Evolutionary conservation across 2,329 filamentous ascomycete species (phyloP).

Genomic region (Fusarium domesticum): DNA sequence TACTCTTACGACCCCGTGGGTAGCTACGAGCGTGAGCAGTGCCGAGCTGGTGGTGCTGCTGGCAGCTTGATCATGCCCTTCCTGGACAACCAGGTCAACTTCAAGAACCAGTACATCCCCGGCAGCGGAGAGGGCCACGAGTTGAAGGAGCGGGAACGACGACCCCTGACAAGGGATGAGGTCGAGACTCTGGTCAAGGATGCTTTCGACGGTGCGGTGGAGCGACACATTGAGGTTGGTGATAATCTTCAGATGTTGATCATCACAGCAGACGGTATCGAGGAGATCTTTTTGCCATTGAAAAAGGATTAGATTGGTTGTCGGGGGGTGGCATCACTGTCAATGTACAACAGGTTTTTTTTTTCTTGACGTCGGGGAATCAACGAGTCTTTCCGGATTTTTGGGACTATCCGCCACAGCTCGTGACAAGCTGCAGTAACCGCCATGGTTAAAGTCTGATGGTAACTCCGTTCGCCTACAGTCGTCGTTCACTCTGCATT

Average conservation of each 20-base stretch:
- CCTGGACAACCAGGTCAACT: slow-evolving; percentile 98
- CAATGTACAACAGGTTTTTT: slow-evolving; percentile 33
- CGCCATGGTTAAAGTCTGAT: background rate
- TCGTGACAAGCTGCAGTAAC: background rate
- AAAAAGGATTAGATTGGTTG: slow-evolving; percentile 72
- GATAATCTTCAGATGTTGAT: slow-evolving; percentile 95
- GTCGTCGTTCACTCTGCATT: no score
- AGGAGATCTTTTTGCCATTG: slow-evolving; percentile 78
- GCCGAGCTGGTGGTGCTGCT: slow-evolving; percentile 87
- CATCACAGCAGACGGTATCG: slow-evolving; percentile 82
- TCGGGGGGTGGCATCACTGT: slow-evolving; percentile 5
- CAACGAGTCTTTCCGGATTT: slow-evolving; percentile 11
- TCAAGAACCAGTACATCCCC: slow-evolving; percentile 96
- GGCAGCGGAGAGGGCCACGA: slow-evolving; percentile 81
- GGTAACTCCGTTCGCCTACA: background rate
- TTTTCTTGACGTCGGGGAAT: slow-evolving; percentile 24
- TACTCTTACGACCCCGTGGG: slow-evolving; percentile 98
- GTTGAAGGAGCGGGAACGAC: slow-evolving; percentile 66
- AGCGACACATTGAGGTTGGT: slow-evolving; percentile 98
- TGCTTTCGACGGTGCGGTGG: slow-evolving; percentile 95
- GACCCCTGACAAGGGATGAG: slow-evolving; percentile 67
- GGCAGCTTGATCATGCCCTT: slow-evolving; percentile 98
- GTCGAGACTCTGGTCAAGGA: slow-evolving; percentile 91
- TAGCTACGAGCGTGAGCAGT: slow-evolving; percentile 96
- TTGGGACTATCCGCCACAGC: background rate